These are phyloP conservation scores for Elymus sibiricus DNA, from an alignment of 176 grass and related monocot species.

Conservation along the genomic window DNA sequence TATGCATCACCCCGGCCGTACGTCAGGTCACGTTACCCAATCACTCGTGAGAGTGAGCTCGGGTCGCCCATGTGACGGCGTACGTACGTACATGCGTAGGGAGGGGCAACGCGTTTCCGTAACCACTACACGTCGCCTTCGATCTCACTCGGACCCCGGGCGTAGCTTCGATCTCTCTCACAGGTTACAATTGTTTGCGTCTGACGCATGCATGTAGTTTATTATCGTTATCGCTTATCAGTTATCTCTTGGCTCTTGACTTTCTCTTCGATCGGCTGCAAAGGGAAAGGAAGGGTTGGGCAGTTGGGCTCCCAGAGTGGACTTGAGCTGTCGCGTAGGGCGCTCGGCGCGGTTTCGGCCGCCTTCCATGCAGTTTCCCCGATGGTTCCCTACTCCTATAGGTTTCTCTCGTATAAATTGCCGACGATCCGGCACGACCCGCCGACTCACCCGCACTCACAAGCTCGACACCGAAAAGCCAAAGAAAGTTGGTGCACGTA, in stretches of 20 bases:
- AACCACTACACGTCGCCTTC: neutral
- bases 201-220: too few relatives aligned
- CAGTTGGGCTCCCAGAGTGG: neutral
- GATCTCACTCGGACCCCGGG: neutral
- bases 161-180: neutral
- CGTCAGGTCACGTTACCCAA: neutral
- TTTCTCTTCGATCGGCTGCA: neutral
- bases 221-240: too few relatives aligned
- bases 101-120: neutral
- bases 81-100: neutral
- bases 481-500: neutral
- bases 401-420: conserved; percentile 3
- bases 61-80: neutral
- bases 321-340: too few relatives aligned
- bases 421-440: neutral
- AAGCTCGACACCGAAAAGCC: neutral
- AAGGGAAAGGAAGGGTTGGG: neutral
- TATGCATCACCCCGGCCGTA: neutral
- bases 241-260: neutral
- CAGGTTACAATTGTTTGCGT: too few relatives aligned
- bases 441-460: neutral
- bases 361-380: neutral
- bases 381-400: neutral
- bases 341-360: neutral
- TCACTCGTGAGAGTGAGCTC: neutral